Conservation (phyloP, 768 basidiomycete species). For the Tylopilus balloui region DNA sequence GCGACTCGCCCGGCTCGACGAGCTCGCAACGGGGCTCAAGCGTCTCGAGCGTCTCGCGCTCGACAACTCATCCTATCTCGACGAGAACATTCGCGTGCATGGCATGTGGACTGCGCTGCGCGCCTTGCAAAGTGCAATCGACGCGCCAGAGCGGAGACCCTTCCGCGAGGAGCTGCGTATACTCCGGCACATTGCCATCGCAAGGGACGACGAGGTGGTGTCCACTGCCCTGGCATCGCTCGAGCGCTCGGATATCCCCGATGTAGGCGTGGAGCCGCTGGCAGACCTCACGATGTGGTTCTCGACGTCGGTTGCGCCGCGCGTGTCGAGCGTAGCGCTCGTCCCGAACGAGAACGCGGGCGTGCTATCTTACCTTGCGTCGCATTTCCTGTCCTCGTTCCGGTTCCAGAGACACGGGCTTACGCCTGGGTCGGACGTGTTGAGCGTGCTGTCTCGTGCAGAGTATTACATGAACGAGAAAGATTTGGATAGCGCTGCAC, state of each 20-base stretch:
- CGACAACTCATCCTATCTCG: conserved; percentile 86
- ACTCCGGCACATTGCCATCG: conserved; percentile 67
- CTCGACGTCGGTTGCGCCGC: conserved; percentile 72
- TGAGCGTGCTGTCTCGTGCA: conserved; percentile 83
- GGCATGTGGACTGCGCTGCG: conserved; percentile 91
- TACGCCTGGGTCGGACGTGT: conserved; percentile 68
- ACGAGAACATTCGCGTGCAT: conserved; percentile 90
- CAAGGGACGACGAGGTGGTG: conserved; percentile 67
- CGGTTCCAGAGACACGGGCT: conserved; percentile 79
- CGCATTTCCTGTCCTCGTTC: conserved; percentile 68
- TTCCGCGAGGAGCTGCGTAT: conserved; percentile 90
- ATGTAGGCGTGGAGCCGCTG: conserved; percentile 81
- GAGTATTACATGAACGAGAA: conserved; percentile 89
- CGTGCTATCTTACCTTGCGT: conserved; percentile 80
- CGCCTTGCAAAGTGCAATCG: conserved; percentile 64
- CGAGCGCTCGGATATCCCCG: conserved; percentile 69
- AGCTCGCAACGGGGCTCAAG: conserved; percentile 85
- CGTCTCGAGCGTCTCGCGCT: conserved; percentile 86
- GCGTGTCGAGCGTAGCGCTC: conserved; percentile 82
- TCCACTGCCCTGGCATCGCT: conserved; percentile 63
- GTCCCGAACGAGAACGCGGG: conserved; percentile 91
- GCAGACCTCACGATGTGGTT: conserved; percentile 93
- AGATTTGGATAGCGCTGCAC: conserved; percentile 75
- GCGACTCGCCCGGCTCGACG: conserved; percentile 90
- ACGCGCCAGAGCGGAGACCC: conserved; percentile 64